Conservation (phyloP, 495 filamentous ascomycete species). For the Xylaria nigripes region DNA sequence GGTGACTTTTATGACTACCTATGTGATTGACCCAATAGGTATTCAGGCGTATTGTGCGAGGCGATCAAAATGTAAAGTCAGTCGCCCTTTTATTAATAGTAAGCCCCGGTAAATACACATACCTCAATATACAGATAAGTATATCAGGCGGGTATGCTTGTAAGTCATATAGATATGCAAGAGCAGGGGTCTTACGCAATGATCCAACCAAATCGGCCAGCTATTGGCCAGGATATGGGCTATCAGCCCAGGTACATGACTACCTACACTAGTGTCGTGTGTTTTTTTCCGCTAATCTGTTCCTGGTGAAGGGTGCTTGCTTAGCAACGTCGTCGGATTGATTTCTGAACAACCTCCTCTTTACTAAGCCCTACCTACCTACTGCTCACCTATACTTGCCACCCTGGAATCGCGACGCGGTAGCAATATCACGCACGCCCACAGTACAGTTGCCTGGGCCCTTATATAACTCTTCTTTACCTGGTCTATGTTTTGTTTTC, state of each 20-base stretch:
- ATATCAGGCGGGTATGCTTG: too few relatives aligned
- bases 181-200: not conserved
- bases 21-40: too few relatives aligned
- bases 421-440: constrained; percentile 1
- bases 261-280: not conserved
- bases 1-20: too few relatives aligned
- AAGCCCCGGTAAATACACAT: too few relatives aligned
- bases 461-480: not conserved
- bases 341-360: constrained; percentile 14
- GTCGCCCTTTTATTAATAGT: too few relatives aligned
- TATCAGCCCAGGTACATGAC: not conserved
- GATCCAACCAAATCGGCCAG: too few relatives aligned
- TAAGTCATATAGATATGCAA: not conserved
- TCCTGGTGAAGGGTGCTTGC: constrained; percentile 4
- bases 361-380: not conserved
- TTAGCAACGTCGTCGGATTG: constrained; percentile 13
- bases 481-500: not conserved
- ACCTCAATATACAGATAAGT: too few relatives aligned
- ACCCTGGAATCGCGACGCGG: constrained; percentile 11
- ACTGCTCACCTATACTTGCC: constrained; percentile 2
- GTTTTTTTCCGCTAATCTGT: constrained; percentile 1
- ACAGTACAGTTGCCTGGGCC: not conserved
- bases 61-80: too few relatives aligned
- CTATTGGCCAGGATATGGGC: not conserved
- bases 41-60: too few relatives aligned